phyloP scores from a whole-genome alignment of 352 stramenopile species.

The Plasmopara halstedii region DNA sequence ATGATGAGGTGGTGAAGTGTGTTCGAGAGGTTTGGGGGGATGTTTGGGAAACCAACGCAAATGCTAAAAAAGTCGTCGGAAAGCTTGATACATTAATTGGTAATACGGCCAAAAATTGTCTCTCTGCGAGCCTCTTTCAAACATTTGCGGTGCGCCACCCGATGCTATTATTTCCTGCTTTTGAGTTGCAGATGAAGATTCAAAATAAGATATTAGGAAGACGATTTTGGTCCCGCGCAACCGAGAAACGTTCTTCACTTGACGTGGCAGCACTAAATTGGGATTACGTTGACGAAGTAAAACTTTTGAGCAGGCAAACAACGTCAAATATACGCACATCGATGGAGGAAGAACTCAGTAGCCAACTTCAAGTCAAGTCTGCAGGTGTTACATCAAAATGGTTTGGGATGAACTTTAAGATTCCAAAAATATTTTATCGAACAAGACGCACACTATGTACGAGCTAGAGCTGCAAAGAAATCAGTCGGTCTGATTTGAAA shows the following conservation, averaged over 20 bases:
- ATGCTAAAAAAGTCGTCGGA: constrained; percentile 46
- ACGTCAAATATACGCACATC: constrained; percentile 19
- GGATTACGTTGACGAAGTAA: constrained; percentile 27
- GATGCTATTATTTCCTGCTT: constrained; percentile 58
- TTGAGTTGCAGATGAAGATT: constrained; percentile 60
- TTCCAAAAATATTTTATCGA: constrained; percentile 8
- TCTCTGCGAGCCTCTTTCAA: constrained; percentile 42
- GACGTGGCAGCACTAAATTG: constrained; percentile 32
- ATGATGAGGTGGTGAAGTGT: constrained; percentile 35
- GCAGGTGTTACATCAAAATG: constrained; percentile 1
- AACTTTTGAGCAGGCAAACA: constrained; percentile 17
- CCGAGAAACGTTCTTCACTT: constrained; percentile 30
- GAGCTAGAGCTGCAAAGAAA: no score
- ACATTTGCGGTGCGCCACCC: constrained; percentile 48
- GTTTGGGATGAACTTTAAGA: constrained; percentile 6
- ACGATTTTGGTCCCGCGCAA: constrained; percentile 44
- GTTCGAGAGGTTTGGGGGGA: constrained; percentile 55
- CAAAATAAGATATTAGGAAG: constrained; percentile 49
- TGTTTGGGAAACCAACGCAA: constrained; percentile 40
- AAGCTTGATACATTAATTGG: constrained; percentile 48
- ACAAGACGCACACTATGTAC: constrained; percentile 9
- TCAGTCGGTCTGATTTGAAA: no score
- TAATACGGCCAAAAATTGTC: constrained; percentile 19
- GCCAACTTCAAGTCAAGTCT: constrained; percentile 13
- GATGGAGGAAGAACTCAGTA: constrained; percentile 25